A percentile compares a stretch with the other conserved stretches of the same genome.
phyloP scores from a whole-genome alignment of 108 stramenopile species.

The Stephanodiscus triporus region DNA sequence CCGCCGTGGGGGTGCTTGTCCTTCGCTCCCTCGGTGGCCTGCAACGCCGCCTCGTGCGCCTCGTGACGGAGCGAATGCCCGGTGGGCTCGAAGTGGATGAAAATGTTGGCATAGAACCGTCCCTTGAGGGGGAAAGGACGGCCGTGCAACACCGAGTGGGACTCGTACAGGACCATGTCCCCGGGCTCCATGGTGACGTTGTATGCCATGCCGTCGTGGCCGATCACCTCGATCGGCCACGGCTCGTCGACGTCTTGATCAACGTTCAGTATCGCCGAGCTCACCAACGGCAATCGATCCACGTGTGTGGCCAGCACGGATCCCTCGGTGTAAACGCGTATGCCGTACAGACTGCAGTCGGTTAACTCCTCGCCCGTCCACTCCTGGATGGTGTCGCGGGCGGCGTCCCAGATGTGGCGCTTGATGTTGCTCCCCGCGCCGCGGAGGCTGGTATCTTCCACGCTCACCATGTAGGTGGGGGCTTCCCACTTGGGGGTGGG shows the following conservation, averaged over 20 bases:
- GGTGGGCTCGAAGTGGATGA: constrained; percentile 87
- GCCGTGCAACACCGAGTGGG: constrained; percentile 89
- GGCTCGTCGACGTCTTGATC: constrained; percentile 92
- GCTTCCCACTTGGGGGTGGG: constrained; percentile 42
- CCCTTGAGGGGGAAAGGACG: constrained; percentile 92
- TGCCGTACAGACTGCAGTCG: constrained; percentile 86
- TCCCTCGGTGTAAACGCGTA: constrained; percentile 87
- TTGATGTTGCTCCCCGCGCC: constrained; percentile 73
- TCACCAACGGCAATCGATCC: constrained; percentile 88
- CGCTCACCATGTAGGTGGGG: constrained; percentile 70
- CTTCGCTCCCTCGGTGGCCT: constrained; percentile 61
- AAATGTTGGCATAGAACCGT: constrained; percentile 84
- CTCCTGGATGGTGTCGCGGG: constrained; percentile 70
- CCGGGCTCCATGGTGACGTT: constrained; percentile 94
- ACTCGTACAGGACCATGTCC: constrained; percentile 91
- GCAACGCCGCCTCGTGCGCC: constrained; percentile 50
- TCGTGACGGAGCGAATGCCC: constrained; percentile 80
- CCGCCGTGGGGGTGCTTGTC: constrained; percentile 61
- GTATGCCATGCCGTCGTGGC: constrained; percentile 86
- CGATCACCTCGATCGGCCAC: constrained; percentile 93
- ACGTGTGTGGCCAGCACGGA: constrained; percentile 89
- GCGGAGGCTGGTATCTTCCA: constrained; percentile 63
- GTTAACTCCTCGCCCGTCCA: constrained; percentile 89
- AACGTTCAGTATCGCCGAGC: constrained; percentile 89
- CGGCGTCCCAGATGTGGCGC: constrained; percentile 72